Evolutionary conservation across 176 grass and related monocot genomes (phyloP), one percentile per base, ranked within the genome.

Genomic region (Luzula sylvatica): DNA sequence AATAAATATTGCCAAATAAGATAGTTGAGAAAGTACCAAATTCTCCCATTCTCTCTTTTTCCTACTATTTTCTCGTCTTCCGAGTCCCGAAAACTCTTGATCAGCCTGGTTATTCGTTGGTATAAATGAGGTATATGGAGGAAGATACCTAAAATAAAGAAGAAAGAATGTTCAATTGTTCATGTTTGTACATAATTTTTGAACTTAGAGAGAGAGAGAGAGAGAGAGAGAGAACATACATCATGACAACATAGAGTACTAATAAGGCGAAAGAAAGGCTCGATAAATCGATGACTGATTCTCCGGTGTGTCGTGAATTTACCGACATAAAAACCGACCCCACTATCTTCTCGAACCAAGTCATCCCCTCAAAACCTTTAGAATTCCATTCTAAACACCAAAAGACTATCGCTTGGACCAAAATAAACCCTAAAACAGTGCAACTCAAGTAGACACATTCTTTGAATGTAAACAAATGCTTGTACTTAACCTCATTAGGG

Each of bases 221-320:
- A 30, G n/a, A 56, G 52, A 42, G 8, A 56, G 24, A 71, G 41
- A 48, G 53, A 54, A 78, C 81, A 78, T 63, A 93, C 87, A 93
- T 93, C 87, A 86, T 93, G 20, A 69, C 8, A 35, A 24, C 55
- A 44, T 67, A 93, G 22, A 82, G 26, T n/a, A 93, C 81, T 48
- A 86, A 19, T 51, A 86, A 53, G 25, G 62, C 70, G 3, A 73
- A 65, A 64, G 81, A 75, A 52, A 86, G 26, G 26, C 29, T 78
- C 26, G 87, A 86, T 57, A 93, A 23, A 61, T 93, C 73, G 26
- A 78, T 43, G 35, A 82, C 38, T 7, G 41, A 69, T 86, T 86
- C 87, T 19, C 87, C 81, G 21, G 81, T 73, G 78, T 93, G 87
- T 55, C 81, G 69, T 3, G 73, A 75, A 86, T 93, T 86, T n/a